Percentiles rank a stretch among this genome's conserved stretches.
Evolutionary conservation across 1,284 basidiomycete species (phyloP).

Genomic region (Flammula alnicola): DNA sequence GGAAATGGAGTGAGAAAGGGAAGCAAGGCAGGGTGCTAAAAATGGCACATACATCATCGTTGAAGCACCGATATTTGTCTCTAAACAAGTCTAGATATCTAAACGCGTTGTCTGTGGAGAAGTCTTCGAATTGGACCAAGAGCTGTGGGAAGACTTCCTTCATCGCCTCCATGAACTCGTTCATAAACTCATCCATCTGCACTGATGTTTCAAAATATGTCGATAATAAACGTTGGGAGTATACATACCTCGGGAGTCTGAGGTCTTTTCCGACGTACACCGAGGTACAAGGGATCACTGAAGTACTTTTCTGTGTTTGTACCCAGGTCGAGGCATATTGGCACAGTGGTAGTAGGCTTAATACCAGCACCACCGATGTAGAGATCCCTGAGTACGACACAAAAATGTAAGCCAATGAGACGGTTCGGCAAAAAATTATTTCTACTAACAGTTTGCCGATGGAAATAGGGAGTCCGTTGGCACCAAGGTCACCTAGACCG

Average conservation of each 20-base stretch:
- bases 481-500: slow-evolving; percentile 81
- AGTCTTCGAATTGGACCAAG: slow-evolving; percentile 84
- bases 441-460: slow-evolving; percentile 76
- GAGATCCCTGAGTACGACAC: slow-evolving; percentile 48
- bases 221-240: background rate
- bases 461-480: slow-evolving; percentile 77
- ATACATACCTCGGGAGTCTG: slow-evolving; percentile 48
- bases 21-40: slow-evolving; percentile 8
- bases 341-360: slow-evolving; percentile 57
- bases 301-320: slow-evolving; percentile 79
- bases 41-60: slow-evolving; percentile 67
- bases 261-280: slow-evolving; percentile 65
- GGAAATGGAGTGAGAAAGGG: slow-evolving; percentile 11
- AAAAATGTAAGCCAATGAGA: slow-evolving; percentile 4
- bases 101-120: slow-evolving; percentile 80
- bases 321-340: slow-evolving; percentile 79
- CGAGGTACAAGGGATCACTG: slow-evolving; percentile 83
- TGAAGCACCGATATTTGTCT: slow-evolving; percentile 70
- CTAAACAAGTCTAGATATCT: slow-evolving; percentile 71
- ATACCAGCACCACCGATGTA: slow-evolving; percentile 79
- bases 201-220: slow-evolving; percentile 7
- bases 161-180: slow-evolving; percentile 81
- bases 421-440: background rate
- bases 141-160: slow-evolving; percentile 70
- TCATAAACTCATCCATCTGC: slow-evolving; percentile 78